Conservation (phyloP, 2,329 filamentous ascomycete species). For the Alternaria solani region DNA sequence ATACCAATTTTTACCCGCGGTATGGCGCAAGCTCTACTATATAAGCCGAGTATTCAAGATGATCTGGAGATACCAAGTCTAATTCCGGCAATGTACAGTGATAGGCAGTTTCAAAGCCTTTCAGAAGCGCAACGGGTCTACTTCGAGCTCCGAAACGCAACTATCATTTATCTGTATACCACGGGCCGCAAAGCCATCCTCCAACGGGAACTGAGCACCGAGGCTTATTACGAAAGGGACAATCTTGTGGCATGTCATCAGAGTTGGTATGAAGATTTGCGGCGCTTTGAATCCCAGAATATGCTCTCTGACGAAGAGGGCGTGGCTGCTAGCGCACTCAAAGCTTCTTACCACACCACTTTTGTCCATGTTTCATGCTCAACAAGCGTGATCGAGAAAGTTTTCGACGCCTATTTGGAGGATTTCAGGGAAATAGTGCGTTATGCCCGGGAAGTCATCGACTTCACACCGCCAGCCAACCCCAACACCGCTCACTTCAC, state of each 20-base stretch:
- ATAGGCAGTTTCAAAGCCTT: conserved; percentile 15
- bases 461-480: conserved; percentile 15
- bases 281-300: conserved; percentile 5
- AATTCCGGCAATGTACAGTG: conserved; percentile 4
- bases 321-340: conserved; percentile 24
- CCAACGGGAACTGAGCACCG: neutral
- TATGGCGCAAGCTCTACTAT: conserved; percentile 28
- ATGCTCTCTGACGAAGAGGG: conserved; percentile 20
- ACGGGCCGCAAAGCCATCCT: conserved; percentile 7
- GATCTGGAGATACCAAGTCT: conserved; percentile 12
- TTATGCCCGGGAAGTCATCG: conserved; percentile 30
- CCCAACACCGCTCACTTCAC: conserved; percentile 27
- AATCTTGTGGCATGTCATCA: conserved; percentile 26
- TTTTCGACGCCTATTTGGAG: conserved; percentile 26
- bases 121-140: conserved; percentile 26
- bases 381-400: conserved; percentile 14
- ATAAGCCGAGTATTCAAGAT: conserved; percentile 22
- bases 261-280: conserved; percentile 21
- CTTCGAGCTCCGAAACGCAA: conserved; percentile 33
- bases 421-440: conserved; percentile 26
- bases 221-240: conserved; percentile 16
- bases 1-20: conserved; percentile 33
- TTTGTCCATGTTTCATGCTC: conserved; percentile 21
- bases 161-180: conserved; percentile 20
- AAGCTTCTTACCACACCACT: conserved; percentile 21